Conservation (phyloP, 768 basidiomycete species). For the Pulveroboletus frians region DNA sequence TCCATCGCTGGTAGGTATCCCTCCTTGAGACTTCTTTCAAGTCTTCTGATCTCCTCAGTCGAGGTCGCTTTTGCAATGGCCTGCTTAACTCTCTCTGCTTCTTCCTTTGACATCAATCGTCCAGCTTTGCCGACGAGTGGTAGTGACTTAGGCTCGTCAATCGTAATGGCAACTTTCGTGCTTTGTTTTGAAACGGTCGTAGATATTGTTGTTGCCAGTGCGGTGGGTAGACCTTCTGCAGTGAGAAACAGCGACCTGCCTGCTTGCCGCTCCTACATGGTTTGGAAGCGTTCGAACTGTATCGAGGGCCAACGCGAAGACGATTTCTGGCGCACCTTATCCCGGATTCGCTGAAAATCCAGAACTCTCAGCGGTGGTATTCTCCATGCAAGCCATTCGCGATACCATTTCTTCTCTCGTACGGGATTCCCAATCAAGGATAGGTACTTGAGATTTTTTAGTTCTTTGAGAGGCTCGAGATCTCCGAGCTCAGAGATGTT, state of each 20-base stretch:
- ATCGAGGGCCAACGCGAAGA: slow-evolving; percentile 15
- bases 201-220: slow-evolving; percentile 74
- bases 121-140: slow-evolving; percentile 64
- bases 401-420: slow-evolving; percentile 89
- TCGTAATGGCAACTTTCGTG: slow-evolving; percentile 57
- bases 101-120: slow-evolving; percentile 86
- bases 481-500: slow-evolving; percentile 76
- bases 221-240: slow-evolving; percentile 70
- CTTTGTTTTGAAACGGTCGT: slow-evolving; percentile 64
- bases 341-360: slow-evolving; percentile 92
- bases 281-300: slow-evolving; percentile 25
- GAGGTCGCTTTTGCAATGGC: slow-evolving; percentile 90
- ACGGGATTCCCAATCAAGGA: slow-evolving; percentile 81
- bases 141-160: slow-evolving; percentile 72
- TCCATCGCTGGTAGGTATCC: slow-evolving; percentile 80
- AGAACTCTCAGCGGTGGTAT: slow-evolving; percentile 84
- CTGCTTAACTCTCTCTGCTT: slow-evolving; percentile 79
- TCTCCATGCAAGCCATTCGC: slow-evolving; percentile 92
- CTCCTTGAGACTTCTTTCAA: slow-evolving; percentile 79
- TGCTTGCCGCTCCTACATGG: slow-evolving; percentile 67
- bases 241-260: slow-evolving; percentile 76
- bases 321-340: slow-evolving; percentile 69
- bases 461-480: slow-evolving; percentile 75
- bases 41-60: slow-evolving; percentile 78
- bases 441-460: slow-evolving; percentile 69